A percentile compares a stretch with the other conserved stretches of the same genome.
phyloP scores from a whole-genome alignment of 2,329 filamentous ascomycete genomes.

The Pseudogymnoascus sp. region DNA sequence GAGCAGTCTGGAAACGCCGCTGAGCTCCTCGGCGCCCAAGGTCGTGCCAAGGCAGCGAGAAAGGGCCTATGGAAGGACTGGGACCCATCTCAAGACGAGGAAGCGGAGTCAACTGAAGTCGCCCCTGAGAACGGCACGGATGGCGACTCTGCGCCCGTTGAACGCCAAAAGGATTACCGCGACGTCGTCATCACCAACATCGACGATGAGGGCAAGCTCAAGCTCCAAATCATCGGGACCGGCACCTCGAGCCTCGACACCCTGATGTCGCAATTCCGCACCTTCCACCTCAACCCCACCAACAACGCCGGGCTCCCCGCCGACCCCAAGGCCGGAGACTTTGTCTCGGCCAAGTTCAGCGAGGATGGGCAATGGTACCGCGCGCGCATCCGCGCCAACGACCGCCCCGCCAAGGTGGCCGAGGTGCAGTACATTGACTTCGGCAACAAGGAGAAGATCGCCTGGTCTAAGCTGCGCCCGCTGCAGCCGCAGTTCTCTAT shows the following conservation, averaged over 20 bases:
- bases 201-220: constrained; percentile 72
- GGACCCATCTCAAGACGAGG: constrained; percentile 77
- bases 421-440: constrained; percentile 96
- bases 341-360: constrained; percentile 84
- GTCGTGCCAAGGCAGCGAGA: constrained; percentile 77
- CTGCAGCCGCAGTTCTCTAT: constrained; percentile 72
- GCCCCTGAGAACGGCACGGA: constrained; percentile 44
- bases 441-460: constrained; percentile 83
- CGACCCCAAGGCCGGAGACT: constrained; percentile 83
- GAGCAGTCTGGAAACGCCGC: constrained; percentile 87
- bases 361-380: constrained; percentile 93
- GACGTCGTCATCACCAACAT: constrained; percentile 90
- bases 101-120: constrained; percentile 40
- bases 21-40: constrained; percentile 81
- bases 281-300: constrained; percentile 78
- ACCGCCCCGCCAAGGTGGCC: constrained; percentile 78
- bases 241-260: constrained; percentile 79
- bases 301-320: constrained; percentile 68
- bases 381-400: constrained; percentile 81
- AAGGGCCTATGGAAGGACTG: constrained; percentile 92
- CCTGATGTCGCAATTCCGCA: constrained; percentile 84
- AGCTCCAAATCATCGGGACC: constrained; percentile 83
- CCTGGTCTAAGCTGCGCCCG: constrained; percentile 78
- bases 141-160: constrained; percentile 44
- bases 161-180: constrained; percentile 77